A percentile compares a stretch with the other conserved stretches of the same genome.
Evolutionary conservation across 306 rosid species (phyloP).

Genomic region (Morella rubra): DNA sequence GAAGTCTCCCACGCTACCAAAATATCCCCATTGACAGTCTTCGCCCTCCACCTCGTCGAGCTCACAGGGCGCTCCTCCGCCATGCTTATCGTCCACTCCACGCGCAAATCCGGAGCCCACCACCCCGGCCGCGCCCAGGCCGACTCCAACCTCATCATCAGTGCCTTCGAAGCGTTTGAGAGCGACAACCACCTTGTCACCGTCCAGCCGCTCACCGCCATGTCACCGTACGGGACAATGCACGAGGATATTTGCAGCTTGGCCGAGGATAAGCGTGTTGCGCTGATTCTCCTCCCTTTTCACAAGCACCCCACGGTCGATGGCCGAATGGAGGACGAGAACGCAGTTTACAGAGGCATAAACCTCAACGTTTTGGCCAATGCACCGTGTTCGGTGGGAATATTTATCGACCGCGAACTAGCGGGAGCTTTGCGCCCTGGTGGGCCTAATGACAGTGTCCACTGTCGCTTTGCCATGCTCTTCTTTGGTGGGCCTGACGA

Average conservation of each 20-base stretch:
- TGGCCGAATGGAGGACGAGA: conserved; percentile 11
- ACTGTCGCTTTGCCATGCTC: conserved; percentile 5
- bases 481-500: conserved; percentile 57
- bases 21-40: conserved; percentile 24
- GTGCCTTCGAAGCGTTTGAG: conserved; percentile 2
- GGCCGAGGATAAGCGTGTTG: conserved; percentile 29
- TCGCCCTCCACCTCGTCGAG: conserved; percentile 41
- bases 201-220: conserved; percentile 7
- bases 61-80: conserved; percentile 24
- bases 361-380: conserved; percentile 24
- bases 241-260: conserved; percentile 38
- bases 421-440: not conserved
- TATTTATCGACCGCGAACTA: conserved; percentile 34
- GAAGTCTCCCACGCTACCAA: conserved; percentile 29
- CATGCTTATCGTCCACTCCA: conserved; percentile 30
- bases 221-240: conserved; percentile 33
- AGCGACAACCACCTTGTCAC: conserved; percentile 16
- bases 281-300: conserved; percentile 38
- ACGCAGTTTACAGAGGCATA: conserved; percentile 6
- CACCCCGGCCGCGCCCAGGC: conserved; percentile 19
- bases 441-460: not conserved
- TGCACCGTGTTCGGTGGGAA: conserved; percentile 42
- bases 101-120: not conserved
- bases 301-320: conserved; percentile 26
- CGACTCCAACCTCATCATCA: conserved; percentile 26